Evolutionary conservation across 176 grass and related monocot species (phyloP), one percentile per base, ranked within the genome.

Genomic region (Ensete glaucum): DNA sequence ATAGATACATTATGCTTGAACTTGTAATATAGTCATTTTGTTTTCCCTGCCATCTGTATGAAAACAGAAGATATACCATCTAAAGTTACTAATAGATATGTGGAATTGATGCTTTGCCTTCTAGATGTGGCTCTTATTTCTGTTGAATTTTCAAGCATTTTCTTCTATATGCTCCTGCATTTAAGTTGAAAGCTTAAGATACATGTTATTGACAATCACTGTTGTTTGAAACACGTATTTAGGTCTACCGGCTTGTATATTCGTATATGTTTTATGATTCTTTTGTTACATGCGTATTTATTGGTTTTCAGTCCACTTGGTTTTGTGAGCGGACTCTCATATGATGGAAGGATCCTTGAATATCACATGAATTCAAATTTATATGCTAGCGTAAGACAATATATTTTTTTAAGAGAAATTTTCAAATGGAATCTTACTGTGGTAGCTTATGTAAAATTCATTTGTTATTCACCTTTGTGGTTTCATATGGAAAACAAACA

Each of bases 91-190:
- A 77, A 70, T 73, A 95, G 83, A 65, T 72, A 90, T 79, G 86
- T 95, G 86, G 77, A 84, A 27, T 76, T 90, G 54, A 77, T 95
- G 64, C 85, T 90, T 80, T 84, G 81, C 77, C 77, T 88, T 90
- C 82, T 95, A 67, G 88, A 95, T 90, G 69, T 88, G 79, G 83
- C 87, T 75, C 60, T 81, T 54, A 76, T 90, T 63, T 69, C 83
- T 67, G 75, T 8, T 54, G 80, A 90, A 76, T 80, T 95, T 68
- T 53, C 69, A 23, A 53, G 77, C 8, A 66, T 88, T 77, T 71
- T 27, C 59, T 71, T 50, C 85, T 89, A 64, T 91, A 96, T 83
- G 58, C 57, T 68, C 89, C 84, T 50, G 86, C 85, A 53, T 96
- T 96, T 64, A 67, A 87, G 56, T 22, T 96, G 54, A 60, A 81